phyloP scores from a whole-genome alignment of 2,329 filamentous ascomycete genomes.

The Exophiala spinifera region DNA sequence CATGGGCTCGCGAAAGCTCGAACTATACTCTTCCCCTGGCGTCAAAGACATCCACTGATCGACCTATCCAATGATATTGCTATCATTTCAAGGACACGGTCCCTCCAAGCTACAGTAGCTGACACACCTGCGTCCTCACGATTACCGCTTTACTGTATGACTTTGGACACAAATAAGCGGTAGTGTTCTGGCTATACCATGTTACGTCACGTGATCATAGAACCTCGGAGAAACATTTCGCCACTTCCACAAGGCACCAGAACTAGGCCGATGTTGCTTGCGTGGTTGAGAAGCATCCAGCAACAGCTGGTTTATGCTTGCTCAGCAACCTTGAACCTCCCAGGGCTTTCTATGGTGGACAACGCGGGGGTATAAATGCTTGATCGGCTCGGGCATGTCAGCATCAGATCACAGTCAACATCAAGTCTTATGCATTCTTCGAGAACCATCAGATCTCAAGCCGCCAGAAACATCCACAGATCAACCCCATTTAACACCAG shows the following conservation, averaged over 20 bases:
- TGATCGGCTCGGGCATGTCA: slow-evolving; percentile 8
- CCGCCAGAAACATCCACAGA: slow-evolving; percentile 23
- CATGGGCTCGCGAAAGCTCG: slow-evolving; percentile 76
- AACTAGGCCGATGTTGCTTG: slow-evolving; percentile 21
- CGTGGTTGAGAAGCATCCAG: slow-evolving; percentile 23
- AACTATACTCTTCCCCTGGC: slow-evolving; percentile 73
- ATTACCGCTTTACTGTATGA: background rate
- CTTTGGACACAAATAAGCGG: background rate
- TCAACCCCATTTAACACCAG: slow-evolving; percentile 18
- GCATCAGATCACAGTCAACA: slow-evolving; percentile 25
- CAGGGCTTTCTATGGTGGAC: slow-evolving; percentile 21
- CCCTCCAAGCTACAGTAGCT: background rate
- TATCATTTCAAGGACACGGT: background rate
- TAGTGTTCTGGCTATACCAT: background rate
- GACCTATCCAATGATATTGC: background rate
- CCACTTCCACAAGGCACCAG: slow-evolving; percentile 18
- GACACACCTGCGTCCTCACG: background rate
- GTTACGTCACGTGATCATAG: slow-evolving; percentile 21
- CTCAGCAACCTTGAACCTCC: slow-evolving; percentile 16
- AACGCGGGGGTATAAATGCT: slow-evolving; percentile 23
- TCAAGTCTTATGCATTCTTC: slow-evolving; percentile 30
- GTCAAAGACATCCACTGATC: slow-evolving; percentile 67
- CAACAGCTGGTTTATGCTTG: slow-evolving; percentile 20
- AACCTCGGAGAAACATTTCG: slow-evolving; percentile 18
- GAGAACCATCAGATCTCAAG: slow-evolving; percentile 19